Conservation (phyloP, 257 asterid species). For the Penstemon eatonii region DNA sequence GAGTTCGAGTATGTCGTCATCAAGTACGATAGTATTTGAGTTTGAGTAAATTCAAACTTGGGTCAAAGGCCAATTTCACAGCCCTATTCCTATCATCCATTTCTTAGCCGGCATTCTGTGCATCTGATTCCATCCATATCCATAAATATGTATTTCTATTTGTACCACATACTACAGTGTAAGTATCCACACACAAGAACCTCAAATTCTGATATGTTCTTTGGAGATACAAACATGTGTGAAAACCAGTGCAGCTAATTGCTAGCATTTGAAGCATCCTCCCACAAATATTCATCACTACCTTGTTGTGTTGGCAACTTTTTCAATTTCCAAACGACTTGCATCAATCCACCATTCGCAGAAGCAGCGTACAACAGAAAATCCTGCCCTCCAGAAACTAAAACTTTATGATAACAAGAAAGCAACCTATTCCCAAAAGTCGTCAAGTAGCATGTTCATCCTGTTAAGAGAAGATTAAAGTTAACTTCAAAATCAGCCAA, state of each 20-base stretch:
- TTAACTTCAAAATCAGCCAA: background rate
- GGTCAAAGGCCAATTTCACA: too few species aligned
- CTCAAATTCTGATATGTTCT: background rate
- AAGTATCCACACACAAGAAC: background rate
- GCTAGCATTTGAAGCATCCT: conserved; percentile 28
- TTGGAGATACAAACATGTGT: background rate
- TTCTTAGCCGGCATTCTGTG: background rate
- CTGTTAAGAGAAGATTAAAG: conserved; percentile 39
- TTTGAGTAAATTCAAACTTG: too few species aligned
- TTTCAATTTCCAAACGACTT: conserved; percentile 51
- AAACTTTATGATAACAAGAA: conserved; percentile 49
- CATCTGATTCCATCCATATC: background rate
- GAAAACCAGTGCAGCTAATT: conserved; percentile 21
- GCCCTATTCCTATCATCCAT: too few species aligned
- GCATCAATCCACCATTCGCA: conserved; percentile 72
- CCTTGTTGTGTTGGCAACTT: conserved; percentile 25
- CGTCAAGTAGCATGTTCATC: conserved; percentile 34
- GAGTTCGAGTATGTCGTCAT: too few species aligned
- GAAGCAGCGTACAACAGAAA: conserved; percentile 49
- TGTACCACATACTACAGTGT: background rate
- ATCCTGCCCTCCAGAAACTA: conserved; percentile 33
- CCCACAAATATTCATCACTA: conserved; percentile 29
- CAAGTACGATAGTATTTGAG: too few species aligned
- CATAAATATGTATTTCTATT: background rate
- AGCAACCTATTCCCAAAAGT: conserved; percentile 44